Base-by-base conservation (phyloP, 225 moss, liverwort and hornwort species). In the Takakia lepidozioides region DNA sequence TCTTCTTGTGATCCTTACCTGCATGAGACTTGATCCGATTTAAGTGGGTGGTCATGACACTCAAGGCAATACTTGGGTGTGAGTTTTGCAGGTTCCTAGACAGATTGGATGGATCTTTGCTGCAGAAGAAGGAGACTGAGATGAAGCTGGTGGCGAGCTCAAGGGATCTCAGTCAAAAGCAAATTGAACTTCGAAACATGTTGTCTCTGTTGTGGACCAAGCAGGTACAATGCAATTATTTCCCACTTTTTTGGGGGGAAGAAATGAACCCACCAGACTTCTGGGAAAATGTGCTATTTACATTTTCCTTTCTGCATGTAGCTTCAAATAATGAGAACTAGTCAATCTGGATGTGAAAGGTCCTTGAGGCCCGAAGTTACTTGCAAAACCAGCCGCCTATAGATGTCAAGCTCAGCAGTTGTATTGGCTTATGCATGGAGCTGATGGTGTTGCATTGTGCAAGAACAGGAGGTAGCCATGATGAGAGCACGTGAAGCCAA, bases 151-250 rank as follows among this genome's bases (percentile, higher is more conserved):
- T 83, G 27, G 72, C 73, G 29, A 98, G 69, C 54, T 67, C 85
- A 41, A 67, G 66, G 52, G 98, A 91, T 54, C 63, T 98, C 3
- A 53, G 78, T 59, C 83, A 82, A 54, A 98, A 83, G 67, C 77
- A 85, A 48, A 60, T 76, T 19, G 91, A 91, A 48, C 69, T 83
- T 19, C 87, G 82, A 20, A 85, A 74, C 55, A 53, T 65, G 20
- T 63, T 87, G 51, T 72, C 78, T 21, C 64, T 74, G 49, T 69
- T 91, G 58, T 87, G 91, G 91, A 85, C 98, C 27, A 91, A 90
- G 57, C 98, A 98, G 98, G 98, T 98, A 53, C 39, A 20, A 23
- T n/a, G n/a, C n/a, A n/a, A n/a, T n/a, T n/a, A n/a, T n/a, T n/a
- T n/a, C n/a, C n/a, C n/a, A n/a, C n/a, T n/a, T n/a, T n/a, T n/a